A percentile compares a stretch with the other conserved stretches of the same genome.
Conservation (phyloP, 306 rosid species). For the Bauhinia variegata region DNA sequence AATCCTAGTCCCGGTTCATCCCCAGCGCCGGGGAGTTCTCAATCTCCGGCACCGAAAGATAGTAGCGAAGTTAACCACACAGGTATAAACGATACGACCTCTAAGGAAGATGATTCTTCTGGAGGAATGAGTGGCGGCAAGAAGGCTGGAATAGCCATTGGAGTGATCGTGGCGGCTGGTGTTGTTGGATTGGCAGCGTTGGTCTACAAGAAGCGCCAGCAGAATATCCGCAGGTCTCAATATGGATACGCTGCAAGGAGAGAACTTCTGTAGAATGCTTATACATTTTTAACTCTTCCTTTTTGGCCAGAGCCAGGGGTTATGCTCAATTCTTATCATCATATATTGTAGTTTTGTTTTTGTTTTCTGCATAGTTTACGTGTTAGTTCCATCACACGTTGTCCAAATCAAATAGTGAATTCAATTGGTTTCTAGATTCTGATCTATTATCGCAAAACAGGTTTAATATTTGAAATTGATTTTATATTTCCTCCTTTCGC, state of each 20-base stretch:
- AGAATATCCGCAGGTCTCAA: slow-evolving; percentile 64
- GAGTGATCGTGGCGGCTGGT: slow-evolving; percentile 54
- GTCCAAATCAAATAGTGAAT: slow-evolving; percentile 9
- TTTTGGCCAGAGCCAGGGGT: slow-evolving; percentile 14
- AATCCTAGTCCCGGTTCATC: slow-evolving; percentile 29
- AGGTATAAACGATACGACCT: neutral
- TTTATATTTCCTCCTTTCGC: too few species aligned
- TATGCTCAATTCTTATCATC: slow-evolving; percentile 3
- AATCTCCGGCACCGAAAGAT: slow-evolving; percentile 25
- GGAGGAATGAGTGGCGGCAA: slow-evolving; percentile 65
- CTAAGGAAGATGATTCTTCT: slow-evolving; percentile 23
- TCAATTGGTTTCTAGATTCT: slow-evolving; percentile 41
- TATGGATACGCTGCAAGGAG: slow-evolving; percentile 59
- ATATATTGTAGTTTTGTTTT: too few species aligned
- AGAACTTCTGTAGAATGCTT: slow-evolving; percentile 54
- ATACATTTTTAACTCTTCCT: neutral
- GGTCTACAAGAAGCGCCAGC: slow-evolving; percentile 74
- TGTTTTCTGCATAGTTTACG: too few species aligned
- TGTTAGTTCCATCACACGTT: neutral
- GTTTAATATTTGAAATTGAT: slow-evolving; percentile 17
- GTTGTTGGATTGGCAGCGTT: slow-evolving; percentile 56
- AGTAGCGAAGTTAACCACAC: slow-evolving; percentile 24
- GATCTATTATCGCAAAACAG: too few species aligned
- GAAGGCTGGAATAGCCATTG: slow-evolving; percentile 74
- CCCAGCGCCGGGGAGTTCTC: slow-evolving; percentile 38